Conservation (phyloP, 352 stramenopile species). For the Globisporangium lucens region DNA sequence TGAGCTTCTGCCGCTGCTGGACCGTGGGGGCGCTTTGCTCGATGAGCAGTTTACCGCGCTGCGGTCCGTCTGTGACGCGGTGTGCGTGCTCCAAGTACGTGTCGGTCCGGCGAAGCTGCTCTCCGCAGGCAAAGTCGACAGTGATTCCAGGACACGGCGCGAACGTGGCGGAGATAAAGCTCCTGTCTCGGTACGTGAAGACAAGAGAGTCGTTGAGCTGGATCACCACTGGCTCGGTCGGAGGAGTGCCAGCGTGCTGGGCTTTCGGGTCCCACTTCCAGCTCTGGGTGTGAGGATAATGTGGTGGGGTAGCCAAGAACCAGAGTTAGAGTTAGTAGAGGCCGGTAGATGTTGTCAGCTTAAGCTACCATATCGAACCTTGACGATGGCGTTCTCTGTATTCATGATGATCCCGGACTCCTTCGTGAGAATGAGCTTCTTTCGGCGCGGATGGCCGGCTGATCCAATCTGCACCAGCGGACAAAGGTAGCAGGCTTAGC, state of each 20-base stretch:
- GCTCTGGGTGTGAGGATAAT: conserved; percentile 20
- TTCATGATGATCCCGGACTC: conserved; percentile 58
- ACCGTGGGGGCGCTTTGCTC: conserved; percentile 52
- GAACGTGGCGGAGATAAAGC: conserved; percentile 68
- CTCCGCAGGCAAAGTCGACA: conserved; percentile 65
- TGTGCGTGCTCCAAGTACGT: conserved; percentile 67
- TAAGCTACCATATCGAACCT: conserved; percentile 25
- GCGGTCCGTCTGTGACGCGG: conserved; percentile 31
- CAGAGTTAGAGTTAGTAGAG: background rate
- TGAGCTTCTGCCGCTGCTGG: conserved; percentile 66
- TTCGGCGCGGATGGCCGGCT: conserved; percentile 41
- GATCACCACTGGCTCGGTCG: conserved; percentile 55
- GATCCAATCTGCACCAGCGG: conserved; percentile 41
- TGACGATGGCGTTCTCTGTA: conserved; percentile 44
- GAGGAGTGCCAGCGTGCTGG: conserved; percentile 58
- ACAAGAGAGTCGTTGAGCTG: conserved; percentile 66
- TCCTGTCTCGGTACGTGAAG: conserved; percentile 67
- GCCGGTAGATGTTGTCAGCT: background rate
- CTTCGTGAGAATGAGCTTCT: conserved; percentile 67
- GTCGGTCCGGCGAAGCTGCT: conserved; percentile 62
- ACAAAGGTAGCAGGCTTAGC: background rate
- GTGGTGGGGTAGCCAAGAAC: background rate
- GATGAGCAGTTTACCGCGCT: conserved; percentile 61
- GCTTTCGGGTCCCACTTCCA: conserved; percentile 69
- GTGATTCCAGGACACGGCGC: conserved; percentile 48